phyloP scores from a whole-genome alignment of 2,329 filamentous ascomycete genomes.

The Penicillium sclerotiorum region DNA sequence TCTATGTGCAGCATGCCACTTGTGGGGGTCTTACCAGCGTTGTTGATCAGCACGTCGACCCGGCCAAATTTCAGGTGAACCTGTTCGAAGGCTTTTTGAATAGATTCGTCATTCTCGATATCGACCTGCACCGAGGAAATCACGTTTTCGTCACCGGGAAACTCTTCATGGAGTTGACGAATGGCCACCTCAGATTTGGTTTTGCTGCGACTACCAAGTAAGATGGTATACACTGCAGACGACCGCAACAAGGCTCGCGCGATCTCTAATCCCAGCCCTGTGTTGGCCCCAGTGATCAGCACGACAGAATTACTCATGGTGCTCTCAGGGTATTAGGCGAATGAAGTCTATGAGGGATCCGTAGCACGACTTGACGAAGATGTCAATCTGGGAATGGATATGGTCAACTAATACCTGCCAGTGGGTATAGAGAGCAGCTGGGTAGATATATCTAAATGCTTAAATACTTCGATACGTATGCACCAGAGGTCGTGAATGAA shows the following conservation, averaged over 20 bases:
- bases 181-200: slow-evolving; percentile 57
- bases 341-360: not conserved
- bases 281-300: slow-evolving; percentile 65
- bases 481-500: too few species aligned
- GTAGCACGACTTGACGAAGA: not conserved
- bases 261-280: slow-evolving; percentile 61
- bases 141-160: slow-evolving; percentile 44
- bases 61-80: slow-evolving; percentile 48
- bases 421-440: too few species aligned
- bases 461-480: too few species aligned
- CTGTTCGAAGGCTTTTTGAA: slow-evolving; percentile 49
- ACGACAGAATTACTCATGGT: slow-evolving; percentile 30
- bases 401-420: too few species aligned
- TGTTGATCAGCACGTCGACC: slow-evolving; percentile 60
- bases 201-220: slow-evolving; percentile 57
- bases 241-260: slow-evolving; percentile 59
- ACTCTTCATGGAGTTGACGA: slow-evolving; percentile 43
- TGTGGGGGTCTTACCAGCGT: slow-evolving; percentile 49
- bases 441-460: too few species aligned
- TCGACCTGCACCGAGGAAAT: slow-evolving; percentile 57
- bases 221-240: slow-evolving; percentile 54
- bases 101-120: slow-evolving; percentile 56
- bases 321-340: not conserved
- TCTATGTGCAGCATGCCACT: not conserved
- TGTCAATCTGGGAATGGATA: too few species aligned